These are phyloP conservation scores for Berberis vulgaris DNA, from an alignment of 164 flowering plant genomes.

Conservation along the genomic window DNA sequence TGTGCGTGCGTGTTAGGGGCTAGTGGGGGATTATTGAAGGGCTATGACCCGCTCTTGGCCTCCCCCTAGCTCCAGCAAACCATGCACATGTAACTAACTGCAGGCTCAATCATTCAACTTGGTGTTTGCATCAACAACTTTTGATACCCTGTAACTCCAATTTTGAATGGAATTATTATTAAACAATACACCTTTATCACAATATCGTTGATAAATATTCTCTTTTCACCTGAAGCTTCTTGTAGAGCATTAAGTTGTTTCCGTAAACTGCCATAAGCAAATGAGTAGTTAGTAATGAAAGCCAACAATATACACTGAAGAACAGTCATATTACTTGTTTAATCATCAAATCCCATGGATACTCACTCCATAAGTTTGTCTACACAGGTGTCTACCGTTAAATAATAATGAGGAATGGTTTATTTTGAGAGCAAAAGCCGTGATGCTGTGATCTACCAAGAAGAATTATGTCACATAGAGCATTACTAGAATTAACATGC, in stretches of 20 bases:
- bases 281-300: not conserved
- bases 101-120: not conserved
- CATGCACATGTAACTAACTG: not conserved
- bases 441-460: slow-evolving; percentile 76
- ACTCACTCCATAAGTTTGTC: slow-evolving; percentile 91
- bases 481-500: not conserved
- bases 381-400: slow-evolving; percentile 80
- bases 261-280: slow-evolving; percentile 47
- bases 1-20: too few species aligned
- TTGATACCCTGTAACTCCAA: not conserved
- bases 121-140: not conserved
- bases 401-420: slow-evolving; percentile 93
- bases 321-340: not conserved
- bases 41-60: not conserved
- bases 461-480: slow-evolving; percentile 2
- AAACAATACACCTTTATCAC: slow-evolving; percentile 71
- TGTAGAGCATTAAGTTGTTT: slow-evolving; percentile 70
- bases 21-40: too few species aligned
- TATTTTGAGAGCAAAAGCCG: slow-evolving; percentile 84
- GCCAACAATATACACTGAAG: not conserved
- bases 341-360: slow-evolving; percentile 1
- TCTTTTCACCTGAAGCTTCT: slow-evolving; percentile 86
- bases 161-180: not conserved
- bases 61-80: not conserved
- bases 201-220: slow-evolving; percentile 86